phyloP scores from a whole-genome alignment of 441 rosid species.

The Daphne laureola region DNA sequence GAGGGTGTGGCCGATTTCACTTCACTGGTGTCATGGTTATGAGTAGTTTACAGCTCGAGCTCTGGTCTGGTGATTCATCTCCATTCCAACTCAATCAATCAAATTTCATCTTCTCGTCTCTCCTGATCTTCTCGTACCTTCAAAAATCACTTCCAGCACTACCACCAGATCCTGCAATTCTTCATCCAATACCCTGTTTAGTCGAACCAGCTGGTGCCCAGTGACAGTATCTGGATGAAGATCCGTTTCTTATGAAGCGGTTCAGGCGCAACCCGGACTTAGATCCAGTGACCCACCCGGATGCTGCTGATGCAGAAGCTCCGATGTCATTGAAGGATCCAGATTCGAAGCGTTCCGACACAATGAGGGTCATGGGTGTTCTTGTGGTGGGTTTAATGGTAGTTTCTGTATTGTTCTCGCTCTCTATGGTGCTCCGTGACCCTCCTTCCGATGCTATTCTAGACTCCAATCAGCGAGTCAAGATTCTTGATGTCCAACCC shows the following conservation, averaged over 20 bases:
- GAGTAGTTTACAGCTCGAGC: no score
- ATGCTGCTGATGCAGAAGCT: conserved; percentile 14
- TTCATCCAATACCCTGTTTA: no score
- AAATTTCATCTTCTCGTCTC: no score
- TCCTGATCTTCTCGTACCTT: no score
- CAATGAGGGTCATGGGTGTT: conserved; percentile 30
- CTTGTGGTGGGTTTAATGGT: conserved; percentile 25
- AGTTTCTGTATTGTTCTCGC: conserved; percentile 30
- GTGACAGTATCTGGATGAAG: background rate
- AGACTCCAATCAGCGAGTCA: conserved; percentile 14
- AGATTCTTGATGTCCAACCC: conserved; percentile 11
- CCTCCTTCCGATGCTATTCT: conserved; percentile 27
- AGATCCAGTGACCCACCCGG: conserved; percentile 13
- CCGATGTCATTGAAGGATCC: conserved; percentile 17
- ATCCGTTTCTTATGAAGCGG: conserved; percentile 12
- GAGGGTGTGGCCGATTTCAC: no score
- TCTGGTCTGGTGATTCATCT: no score
- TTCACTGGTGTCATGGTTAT: no score
- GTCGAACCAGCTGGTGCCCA: no score
- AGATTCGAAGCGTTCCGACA: conserved; percentile 16
- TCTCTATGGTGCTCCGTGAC: conserved; percentile 34
- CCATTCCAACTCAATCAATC: no score
- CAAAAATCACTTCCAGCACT: no score
- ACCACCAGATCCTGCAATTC: no score
- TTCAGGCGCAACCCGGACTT: conserved; percentile 8